Base-by-base conservation (phyloP, 257 asterid species). In the Forsythia viridissima region DNA sequence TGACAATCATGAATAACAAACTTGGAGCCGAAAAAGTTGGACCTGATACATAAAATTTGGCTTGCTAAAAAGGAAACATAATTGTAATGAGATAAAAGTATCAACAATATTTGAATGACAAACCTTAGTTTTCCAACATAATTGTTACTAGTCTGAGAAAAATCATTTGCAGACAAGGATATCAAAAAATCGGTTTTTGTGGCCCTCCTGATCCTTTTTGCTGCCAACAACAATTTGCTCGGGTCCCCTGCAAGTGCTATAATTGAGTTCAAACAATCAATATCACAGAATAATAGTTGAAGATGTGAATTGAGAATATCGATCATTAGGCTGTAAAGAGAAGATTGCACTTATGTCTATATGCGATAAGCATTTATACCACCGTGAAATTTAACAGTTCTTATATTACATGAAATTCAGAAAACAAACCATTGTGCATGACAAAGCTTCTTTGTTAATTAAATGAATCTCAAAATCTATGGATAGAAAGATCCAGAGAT, bases 111-210 rank as follows among this genome's bases (percentile, higher is more conserved):
- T 10, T 3, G 66, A 8, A 70, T 0, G 41, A 44, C 43, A 73
- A 38, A 90, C 97, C 97, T 87, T 74, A 91, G 39, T 78, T 82
- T 91, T 76, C 94, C 94, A 68, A 87, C 87, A 76, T 91, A 88
- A 42, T 59, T 75, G 37, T 84, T 82, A 80, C 89, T 83, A 30
- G 83, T 74, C 71, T 81, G 89, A 70, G 90, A 88, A 76, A 90
- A 89, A 84, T 91, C 93, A 79, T 90, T 82, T 18, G 85, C 81
- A 48, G 88, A 76, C 55, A 87, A 78, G n/a, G 93, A 91, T 79
- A 91, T 88, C 13, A 81, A 68, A 80, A 88, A 87, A 59, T 88
- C 89, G 20, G 90, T 87, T 81, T 82, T 87, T 15, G 86, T 88
- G 71, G 91, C 88, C 76, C 82, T 87, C 82, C 90, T 82, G 77